Evolutionary conservation across 371 early-diverging fungal genomes (phyloP).

Genomic region (Dinochytrium kinnereticum): DNA sequence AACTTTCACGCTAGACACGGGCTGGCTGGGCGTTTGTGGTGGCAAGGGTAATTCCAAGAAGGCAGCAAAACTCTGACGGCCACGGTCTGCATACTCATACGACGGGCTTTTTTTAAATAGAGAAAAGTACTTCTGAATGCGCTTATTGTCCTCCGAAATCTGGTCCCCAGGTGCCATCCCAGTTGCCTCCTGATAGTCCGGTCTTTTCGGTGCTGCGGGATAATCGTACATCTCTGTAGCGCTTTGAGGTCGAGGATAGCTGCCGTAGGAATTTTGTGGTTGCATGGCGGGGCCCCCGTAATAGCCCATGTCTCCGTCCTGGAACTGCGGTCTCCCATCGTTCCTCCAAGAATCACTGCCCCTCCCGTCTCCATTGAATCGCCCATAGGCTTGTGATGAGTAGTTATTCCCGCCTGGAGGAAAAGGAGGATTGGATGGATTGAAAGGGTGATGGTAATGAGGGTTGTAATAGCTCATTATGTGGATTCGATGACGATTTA

Average conservation of each 20-base stretch:
- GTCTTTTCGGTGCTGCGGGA: not conserved
- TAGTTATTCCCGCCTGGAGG: not conserved
- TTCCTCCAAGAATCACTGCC: not conserved
- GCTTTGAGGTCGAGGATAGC: not conserved
- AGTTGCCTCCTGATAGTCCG: not conserved
- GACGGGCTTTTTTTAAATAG: constrained; percentile 13
- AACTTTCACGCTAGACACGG: not conserved
- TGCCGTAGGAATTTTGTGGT: not conserved
- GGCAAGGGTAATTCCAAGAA: constrained; percentile 30
- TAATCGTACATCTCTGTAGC: not conserved
- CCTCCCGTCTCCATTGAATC: not conserved
- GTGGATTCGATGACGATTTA: too few species aligned
- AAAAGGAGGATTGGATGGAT: not conserved
- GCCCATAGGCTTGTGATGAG: not conserved
- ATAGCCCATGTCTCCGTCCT: not conserved
- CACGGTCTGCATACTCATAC: not conserved
- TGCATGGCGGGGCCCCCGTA: not conserved
- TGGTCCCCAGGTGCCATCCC: not conserved
- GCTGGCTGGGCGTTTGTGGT: not conserved
- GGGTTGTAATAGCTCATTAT: not conserved
- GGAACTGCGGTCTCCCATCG: not conserved
- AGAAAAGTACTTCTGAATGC: constrained; percentile 21
- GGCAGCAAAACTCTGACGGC: not conserved
- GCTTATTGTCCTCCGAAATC: constrained; percentile 16
- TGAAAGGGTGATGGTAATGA: not conserved